Base-by-base conservation (phyloP, 768 basidiomycete species). In the Rhizopogon vesiculosus region DNA sequence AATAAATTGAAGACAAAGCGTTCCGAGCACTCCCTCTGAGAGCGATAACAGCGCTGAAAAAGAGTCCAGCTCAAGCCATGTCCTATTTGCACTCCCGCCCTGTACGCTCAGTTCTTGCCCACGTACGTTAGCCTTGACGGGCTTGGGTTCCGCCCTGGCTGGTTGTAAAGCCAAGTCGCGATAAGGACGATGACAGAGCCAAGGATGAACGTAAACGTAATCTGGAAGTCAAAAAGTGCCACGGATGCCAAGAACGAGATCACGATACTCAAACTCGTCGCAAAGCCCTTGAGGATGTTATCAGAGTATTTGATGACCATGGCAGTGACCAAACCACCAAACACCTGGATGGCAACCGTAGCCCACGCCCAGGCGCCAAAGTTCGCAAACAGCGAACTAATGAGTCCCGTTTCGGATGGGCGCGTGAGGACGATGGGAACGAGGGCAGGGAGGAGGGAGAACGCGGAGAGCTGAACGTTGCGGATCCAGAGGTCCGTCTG, bases 281-380 rank as follows among this genome's bases (percentile, higher is more conserved):
- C 96, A 66, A 98, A 98, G 35, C 96, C 96, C 72, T 94, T 93
- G 68, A 89, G 77, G 60, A 89, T 90, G 71, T 94, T 95, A 69
- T 92, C 91, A 45, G 90, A 86, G 69, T 95, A 94, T 66, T 94
- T 91, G 80, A 96, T 96, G 40, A 96, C 94, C 71, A 96, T 74
- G 2, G 94, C 94, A 5, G 94, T 97, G 61, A 97, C 76, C 50
- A 97, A 75, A 1, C 94, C 94, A n/a, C 94, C 94, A 19, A 95
- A 69, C 4, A 95, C 93, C 72, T 97, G 93, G 18, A 91, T 86
- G 40, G 79, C 66, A 43, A 97, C 92, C 2, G 93, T 94, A 22
- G 87, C 87, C 86, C 93, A 92, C 31, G 94, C 94, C 91, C 91
- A 93, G 19, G 75, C 76, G 25, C 91, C 91, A 67, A 98, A 98